Conservation (phyloP, 1,284 basidiomycete genomes). For the Tylopilus orsonianus region DNA sequence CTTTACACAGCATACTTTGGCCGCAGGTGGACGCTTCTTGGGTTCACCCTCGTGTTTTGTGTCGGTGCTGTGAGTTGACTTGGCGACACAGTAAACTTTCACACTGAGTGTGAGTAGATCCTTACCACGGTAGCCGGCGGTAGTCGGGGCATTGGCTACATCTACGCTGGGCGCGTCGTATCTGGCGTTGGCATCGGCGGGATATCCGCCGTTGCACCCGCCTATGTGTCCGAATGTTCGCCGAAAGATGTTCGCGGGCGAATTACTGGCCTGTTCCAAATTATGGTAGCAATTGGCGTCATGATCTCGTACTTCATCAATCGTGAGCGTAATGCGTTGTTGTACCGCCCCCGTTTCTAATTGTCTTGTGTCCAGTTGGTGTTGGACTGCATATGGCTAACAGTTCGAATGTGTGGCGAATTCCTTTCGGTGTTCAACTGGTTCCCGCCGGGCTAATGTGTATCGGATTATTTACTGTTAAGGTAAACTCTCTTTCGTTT, state of each 20-base stretch:
- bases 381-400: conserved; percentile 53
- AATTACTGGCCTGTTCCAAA: conserved; percentile 77
- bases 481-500: conserved; percentile 38
- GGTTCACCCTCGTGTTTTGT: conserved; percentile 60
- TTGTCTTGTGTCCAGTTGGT: conserved; percentile 45
- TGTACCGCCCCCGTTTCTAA: neutral
- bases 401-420: conserved; percentile 60
- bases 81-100: neutral
- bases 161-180: conserved; percentile 76
- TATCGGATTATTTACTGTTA: conserved; percentile 69
- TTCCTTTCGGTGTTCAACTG: conserved; percentile 76
- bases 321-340: conserved; percentile 41
- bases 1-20: conserved; percentile 48
- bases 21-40: conserved; percentile 54
- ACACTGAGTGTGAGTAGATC: conserved; percentile 32
- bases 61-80: conserved; percentile 58
- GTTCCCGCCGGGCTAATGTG: conserved; percentile 79
- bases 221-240: conserved; percentile 77
- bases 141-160: conserved; percentile 55
- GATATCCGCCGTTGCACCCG: conserved; percentile 66
- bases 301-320: conserved; percentile 81
- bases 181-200: conserved; percentile 58
- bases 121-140: conserved; percentile 63
- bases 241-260: conserved; percentile 73
- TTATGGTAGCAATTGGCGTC: conserved; percentile 75